These are phyloP conservation scores for Penicillium polonicum DNA, from an alignment of 2,329 filamentous ascomycete genomes.

Conservation along the genomic window DNA sequence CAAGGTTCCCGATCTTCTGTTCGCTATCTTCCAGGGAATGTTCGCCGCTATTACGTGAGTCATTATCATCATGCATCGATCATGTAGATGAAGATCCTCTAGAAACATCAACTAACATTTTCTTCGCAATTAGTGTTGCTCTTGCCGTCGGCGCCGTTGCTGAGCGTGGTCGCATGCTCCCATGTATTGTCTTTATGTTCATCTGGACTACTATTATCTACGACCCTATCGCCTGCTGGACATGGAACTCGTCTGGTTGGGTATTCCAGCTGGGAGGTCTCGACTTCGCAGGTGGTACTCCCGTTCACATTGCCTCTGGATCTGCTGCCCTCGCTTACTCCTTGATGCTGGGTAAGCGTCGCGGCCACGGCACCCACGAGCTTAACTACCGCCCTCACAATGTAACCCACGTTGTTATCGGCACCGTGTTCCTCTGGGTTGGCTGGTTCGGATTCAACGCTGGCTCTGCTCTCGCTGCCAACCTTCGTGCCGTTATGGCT, in stretches of 20 bases:
- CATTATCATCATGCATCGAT: background rate
- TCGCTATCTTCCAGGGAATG: conserved; percentile 67
- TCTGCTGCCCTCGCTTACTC: conserved; percentile 83
- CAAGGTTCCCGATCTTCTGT: conserved; percentile 77
- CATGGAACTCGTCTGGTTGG: conserved; percentile 85
- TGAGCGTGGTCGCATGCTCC: conserved; percentile 83
- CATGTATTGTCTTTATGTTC: conserved; percentile 89
- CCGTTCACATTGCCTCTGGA: conserved; percentile 84
- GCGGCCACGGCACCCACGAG: conserved; percentile 81
- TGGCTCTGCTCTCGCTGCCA: conserved; percentile 76
- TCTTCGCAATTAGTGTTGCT: conserved; percentile 59
- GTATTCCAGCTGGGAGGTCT: conserved; percentile 74
- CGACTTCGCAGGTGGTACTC: conserved; percentile 87
- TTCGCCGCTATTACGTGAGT: conserved; percentile 76
- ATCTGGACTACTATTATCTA: conserved; percentile 88
- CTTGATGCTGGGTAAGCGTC: conserved; percentile 83
- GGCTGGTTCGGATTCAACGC: conserved; percentile 97
- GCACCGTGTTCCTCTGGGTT: conserved; percentile 91
- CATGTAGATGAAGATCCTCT: background rate
- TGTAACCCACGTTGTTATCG: conserved; percentile 86
- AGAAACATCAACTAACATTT: conserved; percentile 31
- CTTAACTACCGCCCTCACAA: conserved; percentile 92
- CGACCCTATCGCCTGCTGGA: conserved; percentile 93
- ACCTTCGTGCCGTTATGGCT: conserved; percentile 82
- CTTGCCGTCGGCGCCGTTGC: conserved; percentile 81